Evolutionary conservation across 768 basidiomycete genomes (phyloP).

Genomic region (Harrya chromipes): DNA sequence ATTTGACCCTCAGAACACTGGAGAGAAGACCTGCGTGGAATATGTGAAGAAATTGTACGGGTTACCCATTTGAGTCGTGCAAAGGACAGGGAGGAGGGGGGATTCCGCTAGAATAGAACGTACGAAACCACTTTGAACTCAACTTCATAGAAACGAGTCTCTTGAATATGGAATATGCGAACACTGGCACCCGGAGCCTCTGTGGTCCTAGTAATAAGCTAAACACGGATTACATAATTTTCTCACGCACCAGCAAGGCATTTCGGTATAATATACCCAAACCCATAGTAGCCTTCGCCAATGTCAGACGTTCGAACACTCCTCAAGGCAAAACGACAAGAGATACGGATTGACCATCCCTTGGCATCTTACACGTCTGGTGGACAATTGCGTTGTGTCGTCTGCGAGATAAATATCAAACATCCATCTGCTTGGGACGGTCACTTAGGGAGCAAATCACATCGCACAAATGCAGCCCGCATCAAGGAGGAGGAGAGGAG

Average conservation of each 20-base stretch:
- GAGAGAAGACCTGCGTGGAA: constrained; percentile 55
- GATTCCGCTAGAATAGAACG: no score
- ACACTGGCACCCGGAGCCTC: no score
- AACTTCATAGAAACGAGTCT: constrained; percentile 31
- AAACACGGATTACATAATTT: no score
- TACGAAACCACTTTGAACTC: no score
- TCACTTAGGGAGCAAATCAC: constrained; percentile 77
- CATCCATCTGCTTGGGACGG: constrained; percentile 86
- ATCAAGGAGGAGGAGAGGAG: constrained; percentile 53
- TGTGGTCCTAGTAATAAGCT: no score
- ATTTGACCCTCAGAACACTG: constrained; percentile 57
- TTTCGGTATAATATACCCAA: not conserved
- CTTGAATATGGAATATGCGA: no score
- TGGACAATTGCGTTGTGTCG: constrained; percentile 68
- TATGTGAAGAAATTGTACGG: constrained; percentile 45
- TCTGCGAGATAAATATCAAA: constrained; percentile 63
- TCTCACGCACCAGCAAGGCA: not conserved
- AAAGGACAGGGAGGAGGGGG: not conserved
- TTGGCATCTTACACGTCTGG: constrained; percentile 62
- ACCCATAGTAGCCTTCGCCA: not conserved
- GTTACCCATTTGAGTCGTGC: constrained; percentile 1
- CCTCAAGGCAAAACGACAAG: constrained; percentile 80
- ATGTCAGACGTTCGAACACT: constrained; percentile 84
- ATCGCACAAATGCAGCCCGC: constrained; percentile 63
- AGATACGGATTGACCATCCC: constrained; percentile 68